Conservation (phyloP, 176 grass and related monocot species). For the Phyllostachys edulis region DNA sequence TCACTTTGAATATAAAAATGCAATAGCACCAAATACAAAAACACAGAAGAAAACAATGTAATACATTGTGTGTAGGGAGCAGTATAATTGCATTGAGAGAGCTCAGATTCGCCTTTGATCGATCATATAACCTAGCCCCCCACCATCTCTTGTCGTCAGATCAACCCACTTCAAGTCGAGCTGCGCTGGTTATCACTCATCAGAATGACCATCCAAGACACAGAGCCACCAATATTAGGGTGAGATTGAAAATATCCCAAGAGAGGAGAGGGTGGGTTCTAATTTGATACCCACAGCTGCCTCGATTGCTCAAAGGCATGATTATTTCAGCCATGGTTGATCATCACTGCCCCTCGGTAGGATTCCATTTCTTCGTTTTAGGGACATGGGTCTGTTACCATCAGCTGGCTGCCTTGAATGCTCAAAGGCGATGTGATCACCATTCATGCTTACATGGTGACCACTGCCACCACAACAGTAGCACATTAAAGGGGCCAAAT, state of each 20-base stretch:
- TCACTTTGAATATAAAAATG: too few species aligned
- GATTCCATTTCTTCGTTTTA: background rate
- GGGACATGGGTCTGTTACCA: background rate
- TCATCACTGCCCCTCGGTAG: constrained; percentile 12
- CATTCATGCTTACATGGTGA: background rate
- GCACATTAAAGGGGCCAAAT: background rate
- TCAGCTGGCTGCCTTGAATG: background rate
- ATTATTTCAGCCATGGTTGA: background rate
- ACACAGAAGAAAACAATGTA: background rate
- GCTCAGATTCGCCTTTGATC: constrained; percentile 34
- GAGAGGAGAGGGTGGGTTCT: background rate
- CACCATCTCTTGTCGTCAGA: background rate
- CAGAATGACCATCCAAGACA: constrained; percentile 23
- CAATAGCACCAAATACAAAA: too few species aligned
- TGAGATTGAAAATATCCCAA: background rate
- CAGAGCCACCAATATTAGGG: background rate
- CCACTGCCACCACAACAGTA: background rate
- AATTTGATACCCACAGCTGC: constrained; percentile 15
- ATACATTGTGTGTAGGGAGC: background rate
- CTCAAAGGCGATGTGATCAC: background rate
- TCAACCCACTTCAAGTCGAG: background rate
- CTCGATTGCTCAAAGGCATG: constrained; percentile 19
- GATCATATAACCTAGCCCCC: constrained; percentile 29
- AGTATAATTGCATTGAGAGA: background rate
- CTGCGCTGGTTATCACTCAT: background rate